Evolutionary conservation across 306 rosid genomes (phyloP).

Genomic region (Cucurbita argyrosperma): DNA sequence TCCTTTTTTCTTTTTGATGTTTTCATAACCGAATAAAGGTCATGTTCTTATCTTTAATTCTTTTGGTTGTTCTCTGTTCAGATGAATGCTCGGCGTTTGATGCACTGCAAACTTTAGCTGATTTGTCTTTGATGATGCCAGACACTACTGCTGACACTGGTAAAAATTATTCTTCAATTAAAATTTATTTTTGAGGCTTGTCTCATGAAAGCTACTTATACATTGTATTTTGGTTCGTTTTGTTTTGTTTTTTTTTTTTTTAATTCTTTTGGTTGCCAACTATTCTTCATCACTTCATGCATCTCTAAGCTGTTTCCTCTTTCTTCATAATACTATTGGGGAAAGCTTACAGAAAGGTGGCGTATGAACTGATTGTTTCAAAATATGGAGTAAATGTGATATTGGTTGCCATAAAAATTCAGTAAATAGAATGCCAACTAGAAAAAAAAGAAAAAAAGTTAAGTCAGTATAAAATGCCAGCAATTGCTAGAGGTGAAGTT

Average conservation of each 20-base stretch:
- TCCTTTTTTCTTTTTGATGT: background rate
- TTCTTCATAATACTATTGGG: background rate
- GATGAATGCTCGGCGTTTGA: conserved; percentile 68
- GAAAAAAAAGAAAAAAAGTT: background rate
- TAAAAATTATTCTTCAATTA: conserved; percentile 15
- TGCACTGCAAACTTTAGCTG: conserved; percentile 83
- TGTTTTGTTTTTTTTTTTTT: background rate
- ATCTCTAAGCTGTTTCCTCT: background rate
- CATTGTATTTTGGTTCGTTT: background rate
- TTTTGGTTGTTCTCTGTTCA: conserved; percentile 22
- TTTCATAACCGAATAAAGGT: conserved; percentile 2
- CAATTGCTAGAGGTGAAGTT: background rate
- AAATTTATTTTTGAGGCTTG: background rate
- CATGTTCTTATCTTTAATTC: conserved; percentile 3
- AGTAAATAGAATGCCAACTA: background rate
- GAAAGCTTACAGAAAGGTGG: background rate
- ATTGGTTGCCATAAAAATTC: background rate
- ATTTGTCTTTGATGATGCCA: conserved; percentile 87
- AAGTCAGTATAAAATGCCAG: background rate
- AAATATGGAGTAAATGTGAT: background rate
- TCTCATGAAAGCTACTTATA: background rate
- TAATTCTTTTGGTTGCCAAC: background rate
- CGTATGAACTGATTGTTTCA: background rate
- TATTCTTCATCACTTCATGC: background rate
- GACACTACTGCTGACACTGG: conserved; percentile 42